Evolutionary conservation across 768 basidiomycete genomes (phyloP), one percentile per base, ranked within the genome.

Genomic region (Heimioporus sp.): DNA sequence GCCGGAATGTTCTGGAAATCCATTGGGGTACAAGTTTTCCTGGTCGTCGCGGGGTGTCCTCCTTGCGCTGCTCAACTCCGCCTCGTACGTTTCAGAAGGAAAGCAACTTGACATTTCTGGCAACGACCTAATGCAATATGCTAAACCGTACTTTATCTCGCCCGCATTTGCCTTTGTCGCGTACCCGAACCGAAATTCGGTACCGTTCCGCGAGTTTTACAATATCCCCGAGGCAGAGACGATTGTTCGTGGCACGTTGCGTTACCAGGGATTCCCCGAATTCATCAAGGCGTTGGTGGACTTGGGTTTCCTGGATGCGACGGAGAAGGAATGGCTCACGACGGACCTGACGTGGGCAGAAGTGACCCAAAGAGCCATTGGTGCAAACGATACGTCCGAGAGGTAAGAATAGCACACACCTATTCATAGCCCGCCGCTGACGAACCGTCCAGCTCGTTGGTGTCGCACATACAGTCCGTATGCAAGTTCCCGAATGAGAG

Each of bases 1-100:
- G 0, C 91, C 93, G 8, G 87, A 92, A 62, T 87, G 87, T 65
- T 83, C 92, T 5, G 85, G 86, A 64, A 99, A 98, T 76, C 94
- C 97, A 3, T 86, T 98, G 51, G 96, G 96, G 11, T 99, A 98
- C 84, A 98, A 98, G 71, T 98, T 99, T 76, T 97, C 93, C 35
- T 98, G 97, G 97, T 96, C 93, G 8, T 90, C 94, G 9, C 88
- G 93, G 19, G 96, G 95, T 46, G 94, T 95, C 40, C 86, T 99
- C 49, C 87, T 98, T 59, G 96, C 97, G 2, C 82, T 98, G 46
- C 82, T 94, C 62, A 98, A 98, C 77, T 77, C 81, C 34, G 97
- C 92, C 17, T 85, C 89, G 4, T 94, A 87, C 74, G 77, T 88
- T 64, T 76, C 83, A 36, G 73, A 79, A 48, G 82, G 85, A 31